Evolutionary conservation across 768 basidiomycete species (phyloP).

Genomic region (Thelephora ganbajun): DNA sequence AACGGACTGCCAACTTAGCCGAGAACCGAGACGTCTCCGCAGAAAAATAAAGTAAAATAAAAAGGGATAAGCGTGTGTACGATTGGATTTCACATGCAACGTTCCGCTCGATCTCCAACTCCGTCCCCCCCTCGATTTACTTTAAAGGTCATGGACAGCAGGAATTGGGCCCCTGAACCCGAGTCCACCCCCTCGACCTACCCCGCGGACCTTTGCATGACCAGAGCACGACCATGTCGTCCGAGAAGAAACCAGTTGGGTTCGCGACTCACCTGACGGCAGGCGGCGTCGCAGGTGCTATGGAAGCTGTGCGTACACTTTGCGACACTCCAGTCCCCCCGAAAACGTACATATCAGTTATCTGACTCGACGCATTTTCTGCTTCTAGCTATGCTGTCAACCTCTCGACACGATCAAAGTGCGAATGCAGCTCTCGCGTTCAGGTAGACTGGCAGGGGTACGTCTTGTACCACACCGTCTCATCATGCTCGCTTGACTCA

Average conservation of each 20-base stretch:
- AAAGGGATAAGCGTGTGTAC: too few species aligned
- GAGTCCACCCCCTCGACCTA: too few species aligned
- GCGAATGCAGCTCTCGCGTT: conserved; percentile 95
- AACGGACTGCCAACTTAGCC: too few species aligned
- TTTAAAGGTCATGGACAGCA: too few species aligned
- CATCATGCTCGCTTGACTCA: neutral
- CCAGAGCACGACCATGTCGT: neutral
- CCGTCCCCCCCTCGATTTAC: too few species aligned
- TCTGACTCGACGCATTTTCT: neutral
- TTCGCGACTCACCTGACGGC: conserved; percentile 88
- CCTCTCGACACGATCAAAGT: conserved; percentile 99
- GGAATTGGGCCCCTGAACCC: too few species aligned
- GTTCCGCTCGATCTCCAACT: too few species aligned
- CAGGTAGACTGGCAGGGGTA: conserved; percentile 71
- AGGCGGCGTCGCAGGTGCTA: conserved; percentile 86
- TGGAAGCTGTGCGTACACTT: conserved; percentile 62
- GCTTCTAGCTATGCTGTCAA: conserved; percentile 59
- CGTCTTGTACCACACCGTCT: conserved; percentile 19
- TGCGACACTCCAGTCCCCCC: neutral
- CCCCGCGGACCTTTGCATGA: too few species aligned
- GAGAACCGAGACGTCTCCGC: too few species aligned
- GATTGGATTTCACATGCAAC: too few species aligned
- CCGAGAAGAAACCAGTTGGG: conserved; percentile 62
- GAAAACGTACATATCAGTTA: neutral
- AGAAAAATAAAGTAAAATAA: too few species aligned